Percentiles rank a stretch among this genome's conserved stretches.
Conservation (phyloP, 495 filamentous ascomycete species). For the Talaromyces trachyspermus region DNA sequence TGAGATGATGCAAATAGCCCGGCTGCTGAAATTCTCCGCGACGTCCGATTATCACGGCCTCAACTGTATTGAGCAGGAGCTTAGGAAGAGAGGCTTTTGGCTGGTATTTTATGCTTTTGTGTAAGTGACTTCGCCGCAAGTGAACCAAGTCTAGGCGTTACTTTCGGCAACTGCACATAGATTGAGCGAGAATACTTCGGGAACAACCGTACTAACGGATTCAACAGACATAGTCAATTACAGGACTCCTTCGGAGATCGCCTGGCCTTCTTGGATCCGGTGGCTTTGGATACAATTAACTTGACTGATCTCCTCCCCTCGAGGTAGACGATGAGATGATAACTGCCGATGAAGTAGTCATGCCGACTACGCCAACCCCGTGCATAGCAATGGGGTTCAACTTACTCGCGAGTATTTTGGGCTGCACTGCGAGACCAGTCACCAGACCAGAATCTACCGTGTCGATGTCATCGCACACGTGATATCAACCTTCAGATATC, state of each 20-base stretch:
- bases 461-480: conserved; percentile 12
- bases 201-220: background rate
- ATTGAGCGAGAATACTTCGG: too few species aligned
- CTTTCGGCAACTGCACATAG: too few species aligned
- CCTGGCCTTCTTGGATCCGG: conserved; percentile 15
- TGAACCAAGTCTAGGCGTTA: background rate
- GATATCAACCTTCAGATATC: conserved; percentile 8
- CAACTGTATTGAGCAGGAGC: conserved; percentile 30
- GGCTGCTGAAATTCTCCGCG: conserved; percentile 15
- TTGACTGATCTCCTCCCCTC: conserved; percentile 17
- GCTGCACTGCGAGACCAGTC: conserved; percentile 9
- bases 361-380: background rate
- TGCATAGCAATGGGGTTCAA: conserved; percentile 13
- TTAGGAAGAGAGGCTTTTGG: conserved; percentile 34
- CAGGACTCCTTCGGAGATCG: conserved; percentile 16
- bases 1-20: conserved; percentile 19
- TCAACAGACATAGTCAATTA: conserved; percentile 13
- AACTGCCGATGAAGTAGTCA: conserved; percentile 15
- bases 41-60: conserved; percentile 16
- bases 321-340: conserved; percentile 20
- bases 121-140: conserved; percentile 9
- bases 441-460: conserved; percentile 6
- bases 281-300: conserved; percentile 13
- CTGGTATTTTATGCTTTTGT: conserved; percentile 20
- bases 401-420: conserved; percentile 17